Evolutionary conservation across 108 stramenopile species (phyloP).

Genomic region (Discostella stelligeroides): DNA sequence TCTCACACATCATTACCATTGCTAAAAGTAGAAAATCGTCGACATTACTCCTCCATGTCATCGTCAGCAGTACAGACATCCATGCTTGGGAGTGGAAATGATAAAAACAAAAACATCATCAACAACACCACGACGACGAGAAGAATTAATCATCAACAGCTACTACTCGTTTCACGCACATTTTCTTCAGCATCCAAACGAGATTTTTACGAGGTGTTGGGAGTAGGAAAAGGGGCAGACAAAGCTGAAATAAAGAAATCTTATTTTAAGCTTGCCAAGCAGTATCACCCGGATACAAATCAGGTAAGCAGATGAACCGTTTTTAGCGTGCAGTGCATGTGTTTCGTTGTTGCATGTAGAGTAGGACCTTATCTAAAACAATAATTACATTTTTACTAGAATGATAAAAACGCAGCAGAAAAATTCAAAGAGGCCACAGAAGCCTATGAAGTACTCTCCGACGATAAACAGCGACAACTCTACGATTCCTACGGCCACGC

Average conservation of each 20-base stretch:
- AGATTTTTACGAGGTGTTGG: constrained; percentile 95
- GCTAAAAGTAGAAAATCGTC: background rate
- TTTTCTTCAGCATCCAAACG: constrained; percentile 78
- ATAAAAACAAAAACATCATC: too few relatives aligned
- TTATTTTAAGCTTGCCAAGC: constrained; percentile 94
- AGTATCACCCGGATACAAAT: constrained; percentile 96
- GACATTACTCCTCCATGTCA: background rate
- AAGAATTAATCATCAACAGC: background rate
- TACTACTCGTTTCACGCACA: background rate
- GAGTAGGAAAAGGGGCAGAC: constrained; percentile 74
- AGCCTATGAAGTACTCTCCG: constrained; percentile 96
- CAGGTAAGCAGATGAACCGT: constrained; percentile 61
- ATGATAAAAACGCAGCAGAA: constrained; percentile 66
- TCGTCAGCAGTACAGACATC: background rate
- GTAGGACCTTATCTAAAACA: too few relatives aligned
- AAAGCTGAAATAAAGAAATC: constrained; percentile 91
- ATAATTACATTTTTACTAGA: constrained; percentile 22
- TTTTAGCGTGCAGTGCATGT: background rate
- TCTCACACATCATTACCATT: background rate
- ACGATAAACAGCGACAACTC: constrained; percentile 81
- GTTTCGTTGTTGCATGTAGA: background rate
- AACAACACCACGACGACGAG: background rate
- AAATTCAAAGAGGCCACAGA: constrained; percentile 92
- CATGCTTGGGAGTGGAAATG: background rate
- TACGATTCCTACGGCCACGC: constrained; percentile 94